Conservation (phyloP, 176 grass and related monocot genomes). For the Aegilops sharonensis region DNA sequence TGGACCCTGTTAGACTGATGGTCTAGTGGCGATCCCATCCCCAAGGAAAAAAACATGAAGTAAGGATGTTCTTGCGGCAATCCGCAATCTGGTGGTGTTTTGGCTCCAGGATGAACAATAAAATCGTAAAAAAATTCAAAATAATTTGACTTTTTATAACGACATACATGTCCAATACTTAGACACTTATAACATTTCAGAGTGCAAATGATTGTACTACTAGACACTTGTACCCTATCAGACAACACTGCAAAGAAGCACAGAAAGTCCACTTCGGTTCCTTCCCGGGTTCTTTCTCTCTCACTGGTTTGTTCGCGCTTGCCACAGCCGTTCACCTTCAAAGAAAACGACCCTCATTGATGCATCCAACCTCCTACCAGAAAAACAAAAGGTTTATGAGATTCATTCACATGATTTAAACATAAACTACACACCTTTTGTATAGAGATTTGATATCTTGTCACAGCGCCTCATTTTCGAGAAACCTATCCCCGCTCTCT, state of each 20-base stretch:
- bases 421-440: slow-evolving; percentile 46
- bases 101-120: too few relatives aligned
- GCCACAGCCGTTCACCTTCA: slow-evolving; percentile 12
- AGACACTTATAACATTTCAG: too few relatives aligned
- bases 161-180: too few relatives aligned
- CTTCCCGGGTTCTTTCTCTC: neutral
- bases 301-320: neutral
- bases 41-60: too few relatives aligned
- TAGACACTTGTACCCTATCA: too few relatives aligned
- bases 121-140: too few relatives aligned
- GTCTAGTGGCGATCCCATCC: too few relatives aligned
- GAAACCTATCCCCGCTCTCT: slow-evolving; percentile 48
- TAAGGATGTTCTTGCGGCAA: too few relatives aligned
- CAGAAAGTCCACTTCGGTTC: neutral
- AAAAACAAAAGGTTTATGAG: neutral
- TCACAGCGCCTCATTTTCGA: slow-evolving; percentile 41
- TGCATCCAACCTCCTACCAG: neutral
- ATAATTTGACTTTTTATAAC: too few relatives aligned
- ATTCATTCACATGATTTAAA: neutral
- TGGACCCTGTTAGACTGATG: too few relatives aligned
- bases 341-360: neutral
- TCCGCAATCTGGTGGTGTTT: too few relatives aligned
- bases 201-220: too few relatives aligned
- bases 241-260: neutral
- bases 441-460: slow-evolving; percentile 58